phyloP scores from a whole-genome alignment of 352 stramenopile species.

The Globisporangium abappressorium region DNA sequence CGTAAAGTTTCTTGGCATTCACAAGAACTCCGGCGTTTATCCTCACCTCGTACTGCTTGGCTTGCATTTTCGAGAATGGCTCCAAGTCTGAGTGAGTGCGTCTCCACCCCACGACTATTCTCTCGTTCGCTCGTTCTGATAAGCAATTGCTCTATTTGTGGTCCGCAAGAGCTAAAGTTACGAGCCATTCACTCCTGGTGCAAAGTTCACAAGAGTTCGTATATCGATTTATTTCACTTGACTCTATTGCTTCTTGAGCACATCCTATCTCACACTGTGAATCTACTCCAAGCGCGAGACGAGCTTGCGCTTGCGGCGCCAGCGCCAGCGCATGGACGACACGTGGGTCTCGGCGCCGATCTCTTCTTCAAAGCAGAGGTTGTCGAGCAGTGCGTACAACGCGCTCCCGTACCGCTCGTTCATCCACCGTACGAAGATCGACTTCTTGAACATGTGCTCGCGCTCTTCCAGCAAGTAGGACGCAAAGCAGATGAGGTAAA shows the following conservation, averaged over 20 bases:
- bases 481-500: conserved; percentile 88
- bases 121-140: background rate
- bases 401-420: conserved; percentile 74
- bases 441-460: conserved; percentile 41
- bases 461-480: conserved; percentile 82
- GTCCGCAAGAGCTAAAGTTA: background rate
- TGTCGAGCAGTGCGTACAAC: conserved; percentile 86
- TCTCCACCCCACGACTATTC: background rate
- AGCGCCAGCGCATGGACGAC: conserved; percentile 87
- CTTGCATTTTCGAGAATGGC: conserved; percentile 35
- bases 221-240: background rate
- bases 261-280: background rate
- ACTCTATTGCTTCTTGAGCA: background rate
- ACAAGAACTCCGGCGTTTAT: background rate
- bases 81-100: background rate
- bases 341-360: conserved; percentile 70
- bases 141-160: background rate
- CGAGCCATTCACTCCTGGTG: background rate
- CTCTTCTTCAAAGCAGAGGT: conserved; percentile 84
- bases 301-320: conserved; percentile 83
- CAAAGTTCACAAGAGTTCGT: background rate
- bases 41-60: conserved; percentile 61
- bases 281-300: conserved; percentile 71
- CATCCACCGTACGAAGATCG: conserved; percentile 83
- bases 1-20: too few species aligned